Conservation (phyloP, 2,329 filamentous ascomycete species). For the Cladosporium halotolerans region DNA sequence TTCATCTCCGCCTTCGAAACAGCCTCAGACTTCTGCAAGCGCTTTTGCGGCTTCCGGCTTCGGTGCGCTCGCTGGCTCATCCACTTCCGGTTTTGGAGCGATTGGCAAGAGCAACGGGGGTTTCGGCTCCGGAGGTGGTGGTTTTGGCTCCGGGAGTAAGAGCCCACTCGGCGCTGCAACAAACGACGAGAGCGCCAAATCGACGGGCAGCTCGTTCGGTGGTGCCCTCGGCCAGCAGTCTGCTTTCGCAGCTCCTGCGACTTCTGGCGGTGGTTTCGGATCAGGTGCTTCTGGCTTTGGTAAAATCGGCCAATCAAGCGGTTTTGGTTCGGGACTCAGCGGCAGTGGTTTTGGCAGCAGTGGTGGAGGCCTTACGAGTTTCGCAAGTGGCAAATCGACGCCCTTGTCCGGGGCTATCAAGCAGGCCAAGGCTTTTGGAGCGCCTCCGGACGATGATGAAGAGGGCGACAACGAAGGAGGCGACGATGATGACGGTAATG, state of each 20-base stretch:
- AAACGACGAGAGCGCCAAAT: constrained; percentile 20
- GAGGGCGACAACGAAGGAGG: constrained; percentile 46
- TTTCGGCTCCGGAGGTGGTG: constrained; percentile 18
- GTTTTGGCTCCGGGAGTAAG: constrained; percentile 24
- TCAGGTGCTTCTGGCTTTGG: constrained; percentile 29
- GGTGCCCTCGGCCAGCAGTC: constrained; percentile 32
- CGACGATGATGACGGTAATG: constrained; percentile 39
- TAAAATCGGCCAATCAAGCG: constrained; percentile 22
- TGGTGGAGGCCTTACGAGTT: constrained; percentile 53
- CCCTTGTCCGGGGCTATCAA: constrained; percentile 44
- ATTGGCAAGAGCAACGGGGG: constrained; percentile 24
- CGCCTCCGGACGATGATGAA: constrained; percentile 58
- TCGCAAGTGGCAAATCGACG: constrained; percentile 49
- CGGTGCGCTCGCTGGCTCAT: constrained; percentile 35
- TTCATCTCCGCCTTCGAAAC: constrained; percentile 22
- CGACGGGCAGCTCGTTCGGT: constrained; percentile 25
- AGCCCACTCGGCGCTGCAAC: constrained; percentile 32
- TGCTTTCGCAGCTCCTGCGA: constrained; percentile 22
- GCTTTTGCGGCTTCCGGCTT: constrained; percentile 49
- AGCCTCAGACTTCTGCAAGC: constrained; percentile 35
- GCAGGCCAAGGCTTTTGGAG: constrained; percentile 67
- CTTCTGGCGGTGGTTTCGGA: constrained; percentile 26
- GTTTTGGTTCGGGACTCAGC: constrained; percentile 22
- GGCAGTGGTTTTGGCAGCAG: constrained; percentile 33
- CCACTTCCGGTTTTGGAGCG: constrained; percentile 33